These are phyloP conservation scores for Symmetrospora coprosmae DNA, from an alignment of 768 basidiomycete genomes.

Conservation along the genomic window DNA sequence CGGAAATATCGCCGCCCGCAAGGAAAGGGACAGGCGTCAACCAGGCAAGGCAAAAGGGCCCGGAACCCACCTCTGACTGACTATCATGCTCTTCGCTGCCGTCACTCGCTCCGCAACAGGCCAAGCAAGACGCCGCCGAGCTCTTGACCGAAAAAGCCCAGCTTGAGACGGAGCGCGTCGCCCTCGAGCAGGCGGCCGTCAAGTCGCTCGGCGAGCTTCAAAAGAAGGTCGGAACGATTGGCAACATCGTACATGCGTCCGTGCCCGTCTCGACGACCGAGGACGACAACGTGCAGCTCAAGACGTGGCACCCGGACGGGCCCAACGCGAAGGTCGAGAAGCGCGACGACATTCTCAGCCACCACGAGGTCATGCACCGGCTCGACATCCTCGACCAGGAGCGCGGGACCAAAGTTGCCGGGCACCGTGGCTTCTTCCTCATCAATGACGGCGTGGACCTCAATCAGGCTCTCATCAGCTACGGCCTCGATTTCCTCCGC, in stretches of 20 bases:
- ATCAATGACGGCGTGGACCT: slow-evolving; percentile 91
- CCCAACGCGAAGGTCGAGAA: slow-evolving; percentile 55
- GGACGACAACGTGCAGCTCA: slow-evolving; percentile 76
- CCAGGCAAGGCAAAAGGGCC: neutral
- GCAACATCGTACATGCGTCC: slow-evolving; percentile 78
- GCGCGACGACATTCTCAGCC: slow-evolving; percentile 65
- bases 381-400: slow-evolving; percentile 95
- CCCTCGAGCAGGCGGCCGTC: slow-evolving; percentile 58
- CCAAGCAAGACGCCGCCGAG: slow-evolving; percentile 79
- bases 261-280: slow-evolving; percentile 78
- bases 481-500: slow-evolving; percentile 84
- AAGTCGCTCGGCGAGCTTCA: slow-evolving; percentile 67
- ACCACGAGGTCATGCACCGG: slow-evolving; percentile 86
- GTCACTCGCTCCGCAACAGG: slow-evolving; percentile 46
- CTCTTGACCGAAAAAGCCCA: slow-evolving; percentile 67
- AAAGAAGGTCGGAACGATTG: slow-evolving; percentile 62
- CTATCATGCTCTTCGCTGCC: neutral
- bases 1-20: too few relatives aligned
- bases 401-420: slow-evolving; percentile 80
- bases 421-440: slow-evolving; percentile 93
- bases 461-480: slow-evolving; percentile 87
- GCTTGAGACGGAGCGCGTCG: slow-evolving; percentile 67
- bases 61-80: neutral
- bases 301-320: slow-evolving; percentile 74
- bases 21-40: neutral